Base-by-base conservation (phyloP, 164 flowering plant genomes). In the Brasenia schreberi region DNA sequence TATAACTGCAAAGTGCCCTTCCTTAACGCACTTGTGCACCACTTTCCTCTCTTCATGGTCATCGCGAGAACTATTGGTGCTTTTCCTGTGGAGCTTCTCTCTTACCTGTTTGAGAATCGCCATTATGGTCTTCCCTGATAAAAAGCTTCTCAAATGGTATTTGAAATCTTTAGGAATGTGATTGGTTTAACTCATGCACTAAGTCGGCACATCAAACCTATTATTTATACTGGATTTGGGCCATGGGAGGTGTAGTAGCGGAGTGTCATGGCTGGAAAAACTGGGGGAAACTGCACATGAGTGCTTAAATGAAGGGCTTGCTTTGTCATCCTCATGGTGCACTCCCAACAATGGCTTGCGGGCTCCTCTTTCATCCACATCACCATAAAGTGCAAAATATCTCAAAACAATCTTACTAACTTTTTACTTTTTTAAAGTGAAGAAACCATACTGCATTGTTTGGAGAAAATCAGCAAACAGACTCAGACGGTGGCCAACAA, bases 1-100 rank as follows among this genome's bases (percentile, higher is more conserved):
- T 7, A 72, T 7, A 23, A 76, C 72, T 7, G 69, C 44, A 62
- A 76, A 72, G 39, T 65, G 62, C 49, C 70, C 73, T 18, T 59
- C 59, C 63, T 43, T 66, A 60, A 69, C 65, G 6, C 12, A 33
- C 18, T 52, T 45, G 11, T 45, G 53, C 53, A 45, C 53, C 53
- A 7, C 53, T 7, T 7, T 45, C 12, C 11, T 12, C 12, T 12
- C 53, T 7, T 5, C 11, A 7, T 45, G 11, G 53, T 4, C 11
- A 45, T 7, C 12, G 1, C 11, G 2, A 7, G 53, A 4, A 7
- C 1, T 45, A 7, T 12, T 7, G 5, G 11, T 45, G 53, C 5
- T 45, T 12, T 45, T 45, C 12, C 12, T 45, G 11, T 45, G 53
- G 53, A 45, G 7, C 53, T 45, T 45, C 11, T 45, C 53, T 5